A percentile compares a stretch with the other conserved stretches of the same genome.
phyloP scores from a whole-genome alignment of 2,329 filamentous ascomycete genomes.

The Atkinsonella hypoxylon region DNA sequence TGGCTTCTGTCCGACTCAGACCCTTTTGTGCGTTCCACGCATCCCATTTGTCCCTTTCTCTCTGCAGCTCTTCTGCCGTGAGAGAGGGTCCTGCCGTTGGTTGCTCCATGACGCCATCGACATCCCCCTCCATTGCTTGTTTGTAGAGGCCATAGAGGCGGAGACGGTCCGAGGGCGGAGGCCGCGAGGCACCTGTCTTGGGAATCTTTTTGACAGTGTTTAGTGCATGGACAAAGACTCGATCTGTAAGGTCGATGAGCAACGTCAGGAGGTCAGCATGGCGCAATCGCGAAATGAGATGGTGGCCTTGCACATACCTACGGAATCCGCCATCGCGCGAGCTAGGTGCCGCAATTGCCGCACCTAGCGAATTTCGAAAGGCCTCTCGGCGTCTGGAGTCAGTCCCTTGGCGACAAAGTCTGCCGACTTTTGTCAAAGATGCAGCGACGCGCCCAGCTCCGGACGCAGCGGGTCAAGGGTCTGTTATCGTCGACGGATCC shows the following conservation, averaged over 20 bases:
- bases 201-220: slow-evolving; percentile 98
- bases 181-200: slow-evolving; percentile 81
- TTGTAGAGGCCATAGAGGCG: slow-evolving; percentile 97
- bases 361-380: background rate
- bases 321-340: slow-evolving; percentile 25
- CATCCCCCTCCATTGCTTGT: slow-evolving; percentile 97
- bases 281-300: background rate
- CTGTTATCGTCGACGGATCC: background rate
- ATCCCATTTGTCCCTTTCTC: slow-evolving; percentile 69
- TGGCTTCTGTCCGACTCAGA: slow-evolving; percentile 79
- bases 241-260: slow-evolving; percentile 45
- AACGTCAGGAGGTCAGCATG: slow-evolving; percentile 2
- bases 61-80: slow-evolving; percentile 40
- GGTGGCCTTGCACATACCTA: slow-evolving; percentile 17
- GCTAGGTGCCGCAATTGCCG: background rate
- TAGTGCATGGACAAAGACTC: slow-evolving; percentile 96
- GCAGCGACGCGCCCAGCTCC: background rate
- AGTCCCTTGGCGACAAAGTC: background rate
- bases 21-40: slow-evolving; percentile 86
- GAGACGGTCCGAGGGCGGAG: slow-evolving; percentile 73
- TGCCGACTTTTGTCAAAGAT: background rate
- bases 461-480: background rate
- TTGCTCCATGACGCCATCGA: slow-evolving; percentile 84
- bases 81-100: slow-evolving; percentile 43
- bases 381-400: background rate